Conservation (phyloP, 352 stramenopile species). For the Phytophthora citricola region DNA sequence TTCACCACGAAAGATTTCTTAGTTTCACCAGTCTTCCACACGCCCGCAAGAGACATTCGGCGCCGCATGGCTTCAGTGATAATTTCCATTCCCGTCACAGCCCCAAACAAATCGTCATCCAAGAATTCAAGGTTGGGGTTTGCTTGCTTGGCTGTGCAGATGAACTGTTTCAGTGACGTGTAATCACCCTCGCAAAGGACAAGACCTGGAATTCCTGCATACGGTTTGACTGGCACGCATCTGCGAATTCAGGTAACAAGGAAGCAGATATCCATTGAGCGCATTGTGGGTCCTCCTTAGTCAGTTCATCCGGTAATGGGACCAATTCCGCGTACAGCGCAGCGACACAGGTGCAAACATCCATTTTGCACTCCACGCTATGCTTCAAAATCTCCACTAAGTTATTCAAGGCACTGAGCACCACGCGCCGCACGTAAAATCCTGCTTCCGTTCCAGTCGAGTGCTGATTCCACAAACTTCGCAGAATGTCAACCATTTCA, state of each 20-base stretch:
- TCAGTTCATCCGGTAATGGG: constrained; percentile 54
- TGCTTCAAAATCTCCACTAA: constrained; percentile 83
- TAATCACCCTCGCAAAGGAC: constrained; percentile 78
- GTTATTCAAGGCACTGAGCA: constrained; percentile 77
- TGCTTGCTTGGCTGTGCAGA: constrained; percentile 69
- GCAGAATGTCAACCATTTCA: constrained; percentile 63
- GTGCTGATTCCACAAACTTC: constrained; percentile 42
- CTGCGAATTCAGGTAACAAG: constrained; percentile 71
- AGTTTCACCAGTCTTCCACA: constrained; percentile 64
- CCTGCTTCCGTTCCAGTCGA: constrained; percentile 27
- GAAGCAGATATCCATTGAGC: constrained; percentile 76
- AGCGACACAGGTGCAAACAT: constrained; percentile 70
- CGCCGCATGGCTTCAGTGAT: constrained; percentile 79
- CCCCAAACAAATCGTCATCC: constrained; percentile 75
- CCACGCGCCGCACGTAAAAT: constrained; percentile 74
- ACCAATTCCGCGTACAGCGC: constrained; percentile 74
- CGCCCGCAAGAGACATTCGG: constrained; percentile 74
- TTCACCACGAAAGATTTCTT: constrained; percentile 75
- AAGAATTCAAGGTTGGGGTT: constrained; percentile 72
- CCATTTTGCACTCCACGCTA: constrained; percentile 64
- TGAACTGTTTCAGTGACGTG: constrained; percentile 68
- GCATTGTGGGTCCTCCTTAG: constrained; percentile 67
- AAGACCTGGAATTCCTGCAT: constrained; percentile 68
- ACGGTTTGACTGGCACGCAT: constrained; percentile 64
- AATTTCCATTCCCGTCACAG: constrained; percentile 75